phyloP scores from a whole-genome alignment of 441 rosid genomes.

The Geranium incanum region DNA sequence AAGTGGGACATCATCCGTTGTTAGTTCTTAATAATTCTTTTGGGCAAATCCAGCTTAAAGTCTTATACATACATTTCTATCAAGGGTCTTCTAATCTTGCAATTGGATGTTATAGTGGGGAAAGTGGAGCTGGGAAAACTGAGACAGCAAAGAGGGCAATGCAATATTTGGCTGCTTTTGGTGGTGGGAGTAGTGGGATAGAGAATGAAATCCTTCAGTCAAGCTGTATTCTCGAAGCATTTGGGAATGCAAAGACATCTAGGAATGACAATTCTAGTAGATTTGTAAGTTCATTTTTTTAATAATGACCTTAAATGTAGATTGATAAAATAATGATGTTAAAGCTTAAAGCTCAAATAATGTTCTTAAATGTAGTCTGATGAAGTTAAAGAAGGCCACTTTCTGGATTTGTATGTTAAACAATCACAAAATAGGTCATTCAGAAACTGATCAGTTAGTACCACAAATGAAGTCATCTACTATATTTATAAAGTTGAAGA shows the following conservation, averaged over 20 bases:
- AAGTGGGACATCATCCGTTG: background rate
- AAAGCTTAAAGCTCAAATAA: background rate
- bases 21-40: background rate
- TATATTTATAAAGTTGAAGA: background rate
- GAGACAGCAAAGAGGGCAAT: slow-evolving; percentile 91
- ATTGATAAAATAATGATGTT: no score
- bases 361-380: background rate
- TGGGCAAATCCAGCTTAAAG: background rate
- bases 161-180: slow-evolving; percentile 85
- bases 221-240: slow-evolving; percentile 85
- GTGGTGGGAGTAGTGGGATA: slow-evolving; percentile 72
- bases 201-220: slow-evolving; percentile 64
- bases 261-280: slow-evolving; percentile 88
- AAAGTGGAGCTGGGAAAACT: slow-evolving; percentile 98
- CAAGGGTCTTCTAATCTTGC: slow-evolving; percentile 8
- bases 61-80: background rate
- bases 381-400: slow-evolving; percentile 3
- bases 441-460: background rate
- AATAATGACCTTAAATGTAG: no score
- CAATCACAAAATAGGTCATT: background rate
- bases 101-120: slow-evolving; percentile 57
- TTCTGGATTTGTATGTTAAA: background rate
- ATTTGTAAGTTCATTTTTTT: slow-evolving; percentile 54
- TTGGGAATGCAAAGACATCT: slow-evolving; percentile 95
- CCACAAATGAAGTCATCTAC: background rate